A percentile compares a stretch with the other conserved stretches of the same genome.
phyloP scores from a whole-genome alignment of 2,329 filamentous ascomycete species.

The Metarhizium robertsii region DNA sequence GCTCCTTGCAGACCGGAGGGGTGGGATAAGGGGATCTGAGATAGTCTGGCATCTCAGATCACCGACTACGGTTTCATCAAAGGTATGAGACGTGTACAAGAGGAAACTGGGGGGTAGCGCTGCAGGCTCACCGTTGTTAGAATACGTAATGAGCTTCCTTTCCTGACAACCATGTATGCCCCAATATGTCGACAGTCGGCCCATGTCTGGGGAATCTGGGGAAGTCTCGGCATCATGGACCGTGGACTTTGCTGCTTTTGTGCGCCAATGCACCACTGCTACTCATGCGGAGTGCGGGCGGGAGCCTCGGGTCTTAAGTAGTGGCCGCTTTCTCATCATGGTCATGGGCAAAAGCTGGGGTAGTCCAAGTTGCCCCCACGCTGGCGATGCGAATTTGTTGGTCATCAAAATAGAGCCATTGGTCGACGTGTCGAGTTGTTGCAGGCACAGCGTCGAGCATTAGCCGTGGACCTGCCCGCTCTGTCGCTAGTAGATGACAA shows the following conservation, averaged over 20 bases:
- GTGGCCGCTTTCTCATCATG: too few species aligned
- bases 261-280: not conserved
- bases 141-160: not conserved
- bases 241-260: not conserved
- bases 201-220: not conserved
- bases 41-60: not conserved
- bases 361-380: not conserved
- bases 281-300: too few species aligned
- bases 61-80: not conserved
- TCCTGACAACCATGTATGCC: not conserved
- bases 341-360: too few species aligned
- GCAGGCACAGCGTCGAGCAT: not conserved
- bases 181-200: not conserved
- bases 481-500: constrained; percentile 1
- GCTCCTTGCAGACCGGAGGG: too few species aligned
- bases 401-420: not conserved
- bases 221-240: not conserved
- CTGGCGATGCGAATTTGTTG: not conserved
- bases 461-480: constrained; percentile 3
- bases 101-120: not conserved
- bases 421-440: not conserved
- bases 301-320: too few species aligned
- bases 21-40: not conserved
- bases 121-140: not conserved
- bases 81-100: not conserved